Percentiles rank a stretch among this genome's conserved stretches.
phyloP scores from a whole-genome alignment of 1,284 basidiomycete species.

The Cryptococcus sp. region DNA sequence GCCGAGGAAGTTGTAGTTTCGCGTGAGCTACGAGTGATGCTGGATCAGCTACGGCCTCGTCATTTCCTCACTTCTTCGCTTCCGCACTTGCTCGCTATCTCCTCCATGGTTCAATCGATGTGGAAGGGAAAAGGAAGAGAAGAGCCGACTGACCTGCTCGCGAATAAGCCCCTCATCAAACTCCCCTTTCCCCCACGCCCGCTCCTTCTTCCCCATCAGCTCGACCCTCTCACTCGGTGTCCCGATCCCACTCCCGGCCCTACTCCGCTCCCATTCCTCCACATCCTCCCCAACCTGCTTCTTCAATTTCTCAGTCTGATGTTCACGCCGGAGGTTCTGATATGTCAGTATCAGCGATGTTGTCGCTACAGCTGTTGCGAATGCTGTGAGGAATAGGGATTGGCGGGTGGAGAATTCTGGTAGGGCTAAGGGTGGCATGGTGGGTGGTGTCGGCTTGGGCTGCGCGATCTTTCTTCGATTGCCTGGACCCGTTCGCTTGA shows the following conservation, averaged over 20 bases:
- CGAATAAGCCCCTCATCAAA: slow-evolving; percentile 76
- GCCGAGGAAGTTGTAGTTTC: slow-evolving; percentile 94
- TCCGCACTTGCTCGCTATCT: neutral
- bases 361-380: slow-evolving; percentile 45
- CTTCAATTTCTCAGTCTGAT: slow-evolving; percentile 48
- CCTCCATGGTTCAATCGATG: neutral
- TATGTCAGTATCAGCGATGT: slow-evolving; percentile 48
- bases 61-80: too few species aligned
- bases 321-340: slow-evolving; percentile 49
- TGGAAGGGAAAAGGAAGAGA: neutral
- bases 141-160: slow-evolving; percentile 57
- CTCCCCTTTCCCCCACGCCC: slow-evolving; percentile 45
- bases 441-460: neutral
- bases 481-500: too few species aligned
- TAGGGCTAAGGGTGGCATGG: slow-evolving; percentile 5
- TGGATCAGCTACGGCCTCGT: neutral
- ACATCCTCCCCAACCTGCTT: slow-evolving; percentile 50
- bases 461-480: too few species aligned
- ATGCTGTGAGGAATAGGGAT: slow-evolving; percentile 45
- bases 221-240: slow-evolving; percentile 34
- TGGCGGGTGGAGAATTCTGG: slow-evolving; percentile 29
- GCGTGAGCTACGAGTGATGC: slow-evolving; percentile 65
- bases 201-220: slow-evolving; percentile 28
- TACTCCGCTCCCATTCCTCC: slow-evolving; percentile 43
- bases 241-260: slow-evolving; percentile 26